These are phyloP conservation scores for Corylus heterophylla DNA, from an alignment of 306 rosid species.

Conservation along the genomic window DNA sequence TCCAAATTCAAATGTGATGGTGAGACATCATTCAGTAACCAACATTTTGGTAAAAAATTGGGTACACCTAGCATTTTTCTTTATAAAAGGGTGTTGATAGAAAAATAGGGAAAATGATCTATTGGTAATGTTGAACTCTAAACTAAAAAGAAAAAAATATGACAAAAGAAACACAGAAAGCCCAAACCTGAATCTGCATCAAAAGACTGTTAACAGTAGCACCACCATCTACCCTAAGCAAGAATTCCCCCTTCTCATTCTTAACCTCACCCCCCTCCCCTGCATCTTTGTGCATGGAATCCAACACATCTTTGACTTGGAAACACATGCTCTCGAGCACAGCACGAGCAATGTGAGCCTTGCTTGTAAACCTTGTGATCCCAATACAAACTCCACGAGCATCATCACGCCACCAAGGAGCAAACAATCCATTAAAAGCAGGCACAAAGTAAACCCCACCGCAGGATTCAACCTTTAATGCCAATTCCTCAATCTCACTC, in stretches of 20 bases:
- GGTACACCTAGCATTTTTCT: no score
- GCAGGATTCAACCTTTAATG: slow-evolving; percentile 55
- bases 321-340: slow-evolving; percentile 92
- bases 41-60: no score
- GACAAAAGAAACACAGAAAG: slow-evolving; percentile 12
- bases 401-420: slow-evolving; percentile 99
- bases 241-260: slow-evolving; percentile 41
- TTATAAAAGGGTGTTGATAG: neutral
- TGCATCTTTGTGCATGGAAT: slow-evolving; percentile 80
- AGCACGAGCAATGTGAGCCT: slow-evolving; percentile 84
- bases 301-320: slow-evolving; percentile 86
- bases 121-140: slow-evolving; percentile 1
- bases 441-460: slow-evolving; percentile 94
- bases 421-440: slow-evolving; percentile 87
- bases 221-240: slow-evolving; percentile 92
- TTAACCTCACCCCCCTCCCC: slow-evolving; percentile 36
- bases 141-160: slow-evolving; percentile 7
- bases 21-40: no score
- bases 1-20: no score
- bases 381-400: slow-evolving; percentile 91
- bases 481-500: slow-evolving; percentile 63
- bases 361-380: slow-evolving; percentile 72
- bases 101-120: neutral
- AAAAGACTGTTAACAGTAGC: slow-evolving; percentile 75
- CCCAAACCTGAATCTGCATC: slow-evolving; percentile 91